phyloP scores from a whole-genome alignment of 441 rosid genomes.

The Mallotus repandus region DNA sequence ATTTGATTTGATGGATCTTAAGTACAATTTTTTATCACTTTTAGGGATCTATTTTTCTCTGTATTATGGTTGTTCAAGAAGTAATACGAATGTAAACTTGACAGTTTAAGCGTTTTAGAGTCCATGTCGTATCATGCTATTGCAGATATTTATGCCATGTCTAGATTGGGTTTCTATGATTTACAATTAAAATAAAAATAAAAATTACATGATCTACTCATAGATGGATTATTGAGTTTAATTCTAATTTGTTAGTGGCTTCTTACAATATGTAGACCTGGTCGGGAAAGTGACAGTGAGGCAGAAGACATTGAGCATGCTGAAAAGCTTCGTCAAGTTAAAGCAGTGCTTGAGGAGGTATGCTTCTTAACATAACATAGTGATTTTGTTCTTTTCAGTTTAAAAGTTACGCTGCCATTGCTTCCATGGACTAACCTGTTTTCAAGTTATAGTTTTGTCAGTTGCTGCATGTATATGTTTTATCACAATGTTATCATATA shows the following conservation, averaged over 20 bases:
- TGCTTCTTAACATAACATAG: constrained; percentile 2
- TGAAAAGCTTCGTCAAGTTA: constrained; percentile 99
- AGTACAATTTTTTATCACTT: not conserved
- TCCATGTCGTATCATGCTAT: not conserved
- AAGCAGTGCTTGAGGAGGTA: constrained; percentile 99
- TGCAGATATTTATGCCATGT: not conserved
- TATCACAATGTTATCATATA: not conserved
- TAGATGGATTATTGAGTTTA: not conserved
- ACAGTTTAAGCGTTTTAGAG: not conserved
- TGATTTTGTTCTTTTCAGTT: not conserved
- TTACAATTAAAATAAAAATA: not conserved
- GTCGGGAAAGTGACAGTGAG: constrained; percentile 98
- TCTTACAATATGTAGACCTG: constrained; percentile 40
- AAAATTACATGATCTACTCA: not conserved
- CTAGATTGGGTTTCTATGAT: not conserved
- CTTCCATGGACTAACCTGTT: not conserved
- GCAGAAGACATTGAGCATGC: constrained; percentile 99
- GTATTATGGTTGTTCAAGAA: not conserved
- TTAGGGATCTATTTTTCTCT: not conserved
- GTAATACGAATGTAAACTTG: not conserved
- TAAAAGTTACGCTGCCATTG: not conserved
- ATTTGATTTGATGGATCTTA: constrained; percentile 1
- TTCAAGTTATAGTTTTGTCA: not conserved
- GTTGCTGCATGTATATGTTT: constrained; percentile 1
- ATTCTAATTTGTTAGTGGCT: not conserved